Evolutionary conservation across 495 filamentous ascomycete species (phyloP).

Genomic region (Aspergillus cavernicola): DNA sequence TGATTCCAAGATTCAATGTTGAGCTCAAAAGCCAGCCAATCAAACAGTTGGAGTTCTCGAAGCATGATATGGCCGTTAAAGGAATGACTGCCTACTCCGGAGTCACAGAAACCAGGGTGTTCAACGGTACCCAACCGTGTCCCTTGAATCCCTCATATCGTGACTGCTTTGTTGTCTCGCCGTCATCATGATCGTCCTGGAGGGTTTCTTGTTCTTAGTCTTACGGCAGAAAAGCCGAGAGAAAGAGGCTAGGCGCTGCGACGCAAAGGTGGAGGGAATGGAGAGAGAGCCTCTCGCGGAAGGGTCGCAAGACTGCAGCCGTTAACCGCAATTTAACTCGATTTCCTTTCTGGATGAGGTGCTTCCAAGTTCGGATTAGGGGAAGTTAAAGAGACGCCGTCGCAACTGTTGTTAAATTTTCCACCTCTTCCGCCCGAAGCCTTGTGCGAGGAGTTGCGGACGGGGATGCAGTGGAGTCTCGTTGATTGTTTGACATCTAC

Average conservation of each 20-base stretch:
- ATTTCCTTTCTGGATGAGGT: conserved; percentile 17
- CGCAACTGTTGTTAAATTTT: conserved; percentile 11
- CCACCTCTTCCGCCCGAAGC: conserved; percentile 17
- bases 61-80: too few relatives aligned
- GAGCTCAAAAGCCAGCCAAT: too few relatives aligned
- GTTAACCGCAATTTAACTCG: conserved; percentile 7
- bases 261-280: conserved; percentile 4
- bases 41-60: too few relatives aligned
- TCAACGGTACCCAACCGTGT: conserved; percentile 7
- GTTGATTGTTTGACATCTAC: conserved; percentile 21
- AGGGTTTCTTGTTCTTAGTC: background rate
- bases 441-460: conserved; percentile 13
- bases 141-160: background rate
- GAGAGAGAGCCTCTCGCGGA: conserved; percentile 7
- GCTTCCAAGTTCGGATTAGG: conserved; percentile 10
- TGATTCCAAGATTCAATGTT: too few relatives aligned
- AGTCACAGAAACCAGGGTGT: too few relatives aligned
- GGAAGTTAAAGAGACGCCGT: conserved; percentile 4
- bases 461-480: conserved; percentile 15
- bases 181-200: background rate
- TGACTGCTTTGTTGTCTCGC: background rate
- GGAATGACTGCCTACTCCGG: too few relatives aligned
- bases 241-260: conserved; percentile 6
- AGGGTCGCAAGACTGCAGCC: background rate
- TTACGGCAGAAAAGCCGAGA: conserved; percentile 1